Base-by-base conservation (phyloP, 176 grass and related monocot species). In the Oryza nivara region DNA sequence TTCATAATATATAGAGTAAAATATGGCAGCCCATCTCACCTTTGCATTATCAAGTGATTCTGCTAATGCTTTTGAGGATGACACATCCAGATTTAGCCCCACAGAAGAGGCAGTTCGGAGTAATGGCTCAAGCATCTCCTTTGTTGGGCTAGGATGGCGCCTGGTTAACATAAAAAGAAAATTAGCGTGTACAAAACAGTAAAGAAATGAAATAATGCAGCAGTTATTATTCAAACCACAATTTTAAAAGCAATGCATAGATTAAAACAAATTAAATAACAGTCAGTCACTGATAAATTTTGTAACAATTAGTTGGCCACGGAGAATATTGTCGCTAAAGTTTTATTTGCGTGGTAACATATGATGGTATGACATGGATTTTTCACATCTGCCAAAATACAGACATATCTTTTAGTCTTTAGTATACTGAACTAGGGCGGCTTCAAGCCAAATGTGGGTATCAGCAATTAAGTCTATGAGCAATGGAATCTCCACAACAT, bases 101-200 rank as follows among this genome's bases (percentile, higher is more conserved):
- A 94, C 67, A 86, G 96, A 90, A 76, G 89, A 91, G n/a, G 96
- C 88, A 4, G 93, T 98, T 6, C 89, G 88, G 44, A 98, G 77
- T 84, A 98, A 95, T 77, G 96, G 96, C 86, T 98, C 96, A 43
- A 98, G 96, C 96, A 98, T 98, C 86, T 98, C 91, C 66, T 96
- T 96, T 11, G 91, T 98, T 66, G 96, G 93, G 66, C 80, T 95
- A 61, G 96, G 96, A 91, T 98, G 96, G 9, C 93, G 93, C 86
- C 93, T 98, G 45, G 80, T 79, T 25, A 13, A 78, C 76, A 85
- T 87, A 81, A 85, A 86, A 83, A 75, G 11, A 66, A 91, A 79
- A 86, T 72, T 75, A 77, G n/a, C 38, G 38, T 7, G 40, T 20
- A 84, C 52, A 49, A 45, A 67, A 75, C 71, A 83, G 51, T 83